These are phyloP conservation scores for Gliomastix tumulicola DNA, from an alignment of 2,329 filamentous ascomycete genomes.

Conservation along the genomic window DNA sequence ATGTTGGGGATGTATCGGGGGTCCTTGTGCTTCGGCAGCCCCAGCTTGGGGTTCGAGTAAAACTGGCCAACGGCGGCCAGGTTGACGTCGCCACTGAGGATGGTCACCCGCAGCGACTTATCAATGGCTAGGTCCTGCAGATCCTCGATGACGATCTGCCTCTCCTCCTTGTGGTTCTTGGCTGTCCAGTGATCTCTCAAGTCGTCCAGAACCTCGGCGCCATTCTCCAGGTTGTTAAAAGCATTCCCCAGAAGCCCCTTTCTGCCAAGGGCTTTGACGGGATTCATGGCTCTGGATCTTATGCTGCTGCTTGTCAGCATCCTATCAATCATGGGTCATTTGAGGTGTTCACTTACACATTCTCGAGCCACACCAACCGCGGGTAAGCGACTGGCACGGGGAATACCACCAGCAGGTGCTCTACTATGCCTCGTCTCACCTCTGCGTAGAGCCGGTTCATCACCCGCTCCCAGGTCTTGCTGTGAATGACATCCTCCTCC, in stretches of 20 bases:
- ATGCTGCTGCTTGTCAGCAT: constrained; percentile 44
- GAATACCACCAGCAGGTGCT: constrained; percentile 82
- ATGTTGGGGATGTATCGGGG: constrained; percentile 97
- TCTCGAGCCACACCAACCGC: constrained; percentile 64
- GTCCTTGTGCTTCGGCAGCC: constrained; percentile 78
- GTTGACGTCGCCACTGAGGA: constrained; percentile 91
- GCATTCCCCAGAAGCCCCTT: constrained; percentile 73
- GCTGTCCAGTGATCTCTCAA: constrained; percentile 97
- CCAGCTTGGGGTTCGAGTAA: constrained; percentile 80
- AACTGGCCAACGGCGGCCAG: constrained; percentile 90
- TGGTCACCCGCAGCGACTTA: constrained; percentile 85
- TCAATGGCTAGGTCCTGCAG: constrained; percentile 89
- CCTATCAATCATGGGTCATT: neutral
- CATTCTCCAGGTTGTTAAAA: constrained; percentile 84
- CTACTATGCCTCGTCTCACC: constrained; percentile 74
- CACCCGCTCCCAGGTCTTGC: constrained; percentile 77
- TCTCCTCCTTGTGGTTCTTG: constrained; percentile 86
- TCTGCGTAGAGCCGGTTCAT: constrained; percentile 82
- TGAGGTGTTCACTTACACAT: constrained; percentile 43
- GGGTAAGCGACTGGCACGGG: constrained; percentile 82
- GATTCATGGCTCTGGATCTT: constrained; percentile 79
- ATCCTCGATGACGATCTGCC: constrained; percentile 80
- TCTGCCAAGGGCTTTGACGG: constrained; percentile 81
- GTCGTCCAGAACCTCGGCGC: constrained; percentile 86
- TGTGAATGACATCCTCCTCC: constrained; percentile 70